These are phyloP conservation scores for Wickerhamiella pararugosa DNA, from an alignment of 1,139 yeast species.

Conservation along the genomic window DNA sequence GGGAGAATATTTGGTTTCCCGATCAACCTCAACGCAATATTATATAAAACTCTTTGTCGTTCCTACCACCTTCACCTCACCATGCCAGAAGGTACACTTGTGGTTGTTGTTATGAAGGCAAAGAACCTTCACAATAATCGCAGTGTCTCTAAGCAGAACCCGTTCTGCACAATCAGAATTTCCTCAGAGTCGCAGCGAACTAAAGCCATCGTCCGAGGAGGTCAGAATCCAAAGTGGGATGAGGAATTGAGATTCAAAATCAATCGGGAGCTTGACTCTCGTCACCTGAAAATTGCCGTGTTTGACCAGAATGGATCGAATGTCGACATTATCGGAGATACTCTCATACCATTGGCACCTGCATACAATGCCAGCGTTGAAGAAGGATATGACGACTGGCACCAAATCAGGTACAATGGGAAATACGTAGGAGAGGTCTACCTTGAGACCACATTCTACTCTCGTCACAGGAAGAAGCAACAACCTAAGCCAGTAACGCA, in stretches of 20 bases:
- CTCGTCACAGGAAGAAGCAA: slow-evolving; percentile 25
- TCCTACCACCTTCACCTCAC: no score
- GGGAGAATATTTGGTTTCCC: no score
- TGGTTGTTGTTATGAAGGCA: slow-evolving; percentile 27
- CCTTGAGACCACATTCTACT: slow-evolving; percentile 84
- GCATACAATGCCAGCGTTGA: slow-evolving; percentile 45
- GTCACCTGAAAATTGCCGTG: slow-evolving; percentile 52
- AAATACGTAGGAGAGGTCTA: slow-evolving; percentile 79
- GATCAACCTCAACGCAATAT: neutral
- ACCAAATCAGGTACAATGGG: slow-evolving; percentile 49
- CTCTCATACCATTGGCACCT: slow-evolving; percentile 60
- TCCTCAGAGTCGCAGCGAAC: slow-evolving; percentile 74
- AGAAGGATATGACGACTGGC: slow-evolving; percentile 85
- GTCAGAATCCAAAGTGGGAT: slow-evolving; percentile 83
- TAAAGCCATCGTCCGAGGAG: slow-evolving; percentile 62
- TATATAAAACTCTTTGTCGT: neutral
- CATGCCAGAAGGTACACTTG: slow-evolving; percentile 23
- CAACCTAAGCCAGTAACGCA: neutral
- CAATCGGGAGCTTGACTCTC: slow-evolving; percentile 28
- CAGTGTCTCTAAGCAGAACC: slow-evolving; percentile 77
- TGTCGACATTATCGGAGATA: slow-evolving; percentile 75
- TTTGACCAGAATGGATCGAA: slow-evolving; percentile 78
- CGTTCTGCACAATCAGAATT: slow-evolving; percentile 64
- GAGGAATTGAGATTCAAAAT: slow-evolving; percentile 63
- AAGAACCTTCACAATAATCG: slow-evolving; percentile 65